Evolutionary conservation across 2,329 filamentous ascomycete species (phyloP), one percentile per base, ranked within the genome.

Genomic region (Tolypocladium ophioglossoides): DNA sequence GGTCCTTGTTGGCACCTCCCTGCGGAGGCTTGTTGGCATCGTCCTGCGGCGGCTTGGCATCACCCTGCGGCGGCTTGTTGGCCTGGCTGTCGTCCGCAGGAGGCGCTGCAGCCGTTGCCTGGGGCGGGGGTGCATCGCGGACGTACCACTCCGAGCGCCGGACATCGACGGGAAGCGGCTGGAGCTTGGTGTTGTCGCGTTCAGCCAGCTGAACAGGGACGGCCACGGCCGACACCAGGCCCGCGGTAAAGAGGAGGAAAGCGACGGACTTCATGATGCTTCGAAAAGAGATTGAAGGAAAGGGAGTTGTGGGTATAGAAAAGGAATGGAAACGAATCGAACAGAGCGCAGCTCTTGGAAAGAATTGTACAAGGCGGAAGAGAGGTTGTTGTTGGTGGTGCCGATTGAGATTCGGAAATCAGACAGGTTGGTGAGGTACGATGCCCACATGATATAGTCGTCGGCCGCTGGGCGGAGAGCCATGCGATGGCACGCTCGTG

Each of bases 261-360:
- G 63, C 58, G 55, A 58, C 54, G 40, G 64, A 62, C 61, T 63
- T 68, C 65, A 67, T 67, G 52, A 54, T 62, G 58, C 48, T 44
- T 51, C 11, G 37, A 7, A 30, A 44, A 40, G 50, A 30, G 18
- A 12, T 44, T 14, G 52, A 52, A 55, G 47, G 46, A 57, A 60
- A 50, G 51, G 34, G 37, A 32, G 22, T 34, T 44, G n/a, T n/a
- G n/a, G n/a, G n/a, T n/a, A n/a, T n/a, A n/a, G n/a, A 27, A 27
- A 6, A 6, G 6, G 6, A 3, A 6, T 3, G 6, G 14, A 50
- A 47, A 27, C 22, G 49, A 55, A 58, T 46, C n/a, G 58, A 62
- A 66, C 53, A 66, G 64, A 67, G 65, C 64, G 58, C 65, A 67
- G 64, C 65, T 64, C 61, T 57, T 61, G 57, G 14, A 51, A 59